A percentile compares a stretch with the other conserved stretches of the same genome.
Evolutionary conservation across 257 asterid genomes (phyloP).

Genomic region (Solanum dulcamara): DNA sequence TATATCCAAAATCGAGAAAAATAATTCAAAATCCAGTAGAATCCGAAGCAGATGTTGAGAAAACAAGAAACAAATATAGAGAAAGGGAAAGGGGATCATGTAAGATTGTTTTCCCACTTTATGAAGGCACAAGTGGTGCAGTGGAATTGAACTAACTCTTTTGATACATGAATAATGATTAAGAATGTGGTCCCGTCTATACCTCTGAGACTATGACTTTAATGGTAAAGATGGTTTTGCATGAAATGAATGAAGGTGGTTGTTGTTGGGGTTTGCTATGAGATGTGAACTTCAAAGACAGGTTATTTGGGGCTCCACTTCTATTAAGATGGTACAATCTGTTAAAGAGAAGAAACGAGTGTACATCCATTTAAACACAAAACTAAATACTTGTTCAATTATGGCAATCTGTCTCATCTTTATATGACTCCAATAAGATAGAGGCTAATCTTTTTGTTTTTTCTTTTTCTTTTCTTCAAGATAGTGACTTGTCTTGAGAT

Average conservation of each 20-base stretch:
- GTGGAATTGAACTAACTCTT: neutral
- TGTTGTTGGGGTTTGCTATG: constrained; percentile 10
- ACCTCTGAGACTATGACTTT: constrained; percentile 16
- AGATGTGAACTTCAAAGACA: constrained; percentile 12
- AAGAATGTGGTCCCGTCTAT: constrained; percentile 32
- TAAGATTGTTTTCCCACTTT: neutral
- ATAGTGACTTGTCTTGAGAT: constrained; percentile 32
- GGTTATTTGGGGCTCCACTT: constrained; percentile 10
- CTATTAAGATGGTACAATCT: constrained; percentile 15
- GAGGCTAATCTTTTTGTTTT: neutral
- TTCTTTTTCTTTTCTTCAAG: neutral
- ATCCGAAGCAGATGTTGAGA: neutral
- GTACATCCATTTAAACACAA: constrained; percentile 5
- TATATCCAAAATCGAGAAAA: neutral
- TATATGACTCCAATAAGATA: neutral
- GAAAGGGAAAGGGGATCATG: neutral
- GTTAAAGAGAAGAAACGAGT: neutral
- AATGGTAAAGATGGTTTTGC: constrained; percentile 26
- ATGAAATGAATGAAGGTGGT: constrained; percentile 15
- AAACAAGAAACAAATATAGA: neutral
- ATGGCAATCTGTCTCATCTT: neutral
- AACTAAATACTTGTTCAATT: neutral
- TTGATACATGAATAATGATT: neutral
- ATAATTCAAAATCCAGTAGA: neutral
- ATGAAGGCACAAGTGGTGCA: neutral